These are phyloP conservation scores for button mushroom (Agaricus bisporus) DNA, from an alignment of 768 basidiomycete genomes.

Conservation along the genomic window DNA sequence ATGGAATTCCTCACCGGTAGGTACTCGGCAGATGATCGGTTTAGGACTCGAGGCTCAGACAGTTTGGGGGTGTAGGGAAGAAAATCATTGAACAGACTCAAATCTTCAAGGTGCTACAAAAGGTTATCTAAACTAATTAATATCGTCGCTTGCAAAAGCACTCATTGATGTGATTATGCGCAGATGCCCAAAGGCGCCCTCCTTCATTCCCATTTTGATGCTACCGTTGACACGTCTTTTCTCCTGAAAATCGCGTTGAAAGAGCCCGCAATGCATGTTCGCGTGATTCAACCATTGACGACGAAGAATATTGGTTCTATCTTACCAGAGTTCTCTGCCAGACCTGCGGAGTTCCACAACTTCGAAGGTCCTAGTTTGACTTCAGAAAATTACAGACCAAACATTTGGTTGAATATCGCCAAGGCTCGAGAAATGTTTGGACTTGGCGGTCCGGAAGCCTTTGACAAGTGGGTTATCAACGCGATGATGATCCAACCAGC, in stretches of 20 bases:
- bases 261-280: constrained; percentile 58
- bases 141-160: background rate
- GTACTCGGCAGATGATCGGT: background rate
- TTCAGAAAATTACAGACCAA: constrained; percentile 34
- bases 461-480: constrained; percentile 60
- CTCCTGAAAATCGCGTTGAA: constrained; percentile 50
- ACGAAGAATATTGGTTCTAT: constrained; percentile 32
- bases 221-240: constrained; percentile 50
- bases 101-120: constrained; percentile 46
- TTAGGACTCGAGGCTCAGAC: background rate
- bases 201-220: constrained; percentile 71
- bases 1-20: constrained; percentile 44
- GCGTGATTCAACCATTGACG: constrained; percentile 34
- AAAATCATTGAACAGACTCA: constrained; percentile 52
- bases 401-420: constrained; percentile 50
- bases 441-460: constrained; percentile 58
- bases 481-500: constrained; percentile 62
- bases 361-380: constrained; percentile 30
- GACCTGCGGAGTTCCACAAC: constrained; percentile 30
- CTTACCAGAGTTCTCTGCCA: constrained; percentile 47
- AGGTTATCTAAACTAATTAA: constrained; percentile 28
- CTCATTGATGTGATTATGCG: background rate
- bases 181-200: constrained; percentile 81
- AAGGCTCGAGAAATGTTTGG: constrained; percentile 50
- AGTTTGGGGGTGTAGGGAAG: background rate